These are phyloP conservation scores for Radiomyces spectabilis DNA, from an alignment of 192 early-diverging fungal species.

Conservation along the genomic window DNA sequence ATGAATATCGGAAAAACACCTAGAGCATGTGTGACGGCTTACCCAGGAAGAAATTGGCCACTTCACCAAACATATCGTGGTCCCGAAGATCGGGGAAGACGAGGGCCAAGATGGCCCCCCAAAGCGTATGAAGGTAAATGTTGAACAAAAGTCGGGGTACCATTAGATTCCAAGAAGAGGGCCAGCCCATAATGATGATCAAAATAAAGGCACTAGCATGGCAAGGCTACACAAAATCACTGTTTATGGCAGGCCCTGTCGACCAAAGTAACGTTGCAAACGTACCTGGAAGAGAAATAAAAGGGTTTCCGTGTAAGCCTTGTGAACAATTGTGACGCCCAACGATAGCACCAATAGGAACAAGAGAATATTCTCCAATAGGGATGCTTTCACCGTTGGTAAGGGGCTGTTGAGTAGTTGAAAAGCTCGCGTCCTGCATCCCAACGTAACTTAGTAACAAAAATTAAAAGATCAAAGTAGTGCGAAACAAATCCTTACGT, in stretches of 20 bases:
- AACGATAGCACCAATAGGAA: slow-evolving; percentile 23
- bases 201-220: slow-evolving; percentile 40
- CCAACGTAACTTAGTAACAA: not conserved
- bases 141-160: slow-evolving; percentile 38
- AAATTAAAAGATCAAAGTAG: not conserved
- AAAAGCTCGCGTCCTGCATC: too few species aligned
- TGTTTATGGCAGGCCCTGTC: too few species aligned
- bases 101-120: slow-evolving; percentile 39
- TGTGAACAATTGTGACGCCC: slow-evolving; percentile 30
- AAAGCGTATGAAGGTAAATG: slow-evolving; percentile 45
- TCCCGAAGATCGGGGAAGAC: slow-evolving; percentile 44
- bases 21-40: too few species aligned
- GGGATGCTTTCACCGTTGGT: not conserved
- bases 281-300: slow-evolving; percentile 33
- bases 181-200: slow-evolving; percentile 35
- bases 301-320: slow-evolving; percentile 25
- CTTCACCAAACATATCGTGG: slow-evolving; percentile 37
- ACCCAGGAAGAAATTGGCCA: slow-evolving; percentile 46
- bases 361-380: slow-evolving; percentile 13
- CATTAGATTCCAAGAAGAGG: slow-evolving; percentile 13
- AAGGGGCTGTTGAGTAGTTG: too few species aligned
- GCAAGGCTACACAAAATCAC: slow-evolving; percentile 31
- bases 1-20: too few species aligned
- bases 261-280: not conserved
- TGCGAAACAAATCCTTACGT: slow-evolving; percentile 5